A percentile compares a stretch with the other conserved stretches of the same genome.
Conservation (phyloP, 192 early-diverging fungal species). For the Physocladia obscura region DNA sequence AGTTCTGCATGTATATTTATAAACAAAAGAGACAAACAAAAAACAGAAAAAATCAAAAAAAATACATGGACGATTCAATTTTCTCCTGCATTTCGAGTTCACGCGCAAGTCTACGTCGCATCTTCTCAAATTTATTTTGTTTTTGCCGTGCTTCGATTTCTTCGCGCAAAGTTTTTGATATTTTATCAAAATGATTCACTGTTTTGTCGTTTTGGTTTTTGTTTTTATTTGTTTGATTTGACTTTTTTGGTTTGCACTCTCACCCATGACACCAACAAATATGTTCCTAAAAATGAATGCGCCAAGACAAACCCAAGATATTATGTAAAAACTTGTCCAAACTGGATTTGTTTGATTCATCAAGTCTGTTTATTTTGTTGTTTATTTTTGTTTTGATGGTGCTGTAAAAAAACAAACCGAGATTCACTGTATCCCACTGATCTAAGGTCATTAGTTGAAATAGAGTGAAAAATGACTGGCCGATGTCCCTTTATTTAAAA, state of each 20-base stretch:
- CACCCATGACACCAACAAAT: slow-evolving; percentile 52
- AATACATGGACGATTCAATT: slow-evolving; percentile 22
- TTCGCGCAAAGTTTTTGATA: slow-evolving; percentile 39
- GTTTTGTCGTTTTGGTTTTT: no score
- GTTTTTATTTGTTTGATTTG: no score
- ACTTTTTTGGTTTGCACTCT: neutral
- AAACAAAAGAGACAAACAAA: neutral
- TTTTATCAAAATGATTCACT: slow-evolving; percentile 49
- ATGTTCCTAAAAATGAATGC: slow-evolving; percentile 53
- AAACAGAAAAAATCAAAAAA: neutral
- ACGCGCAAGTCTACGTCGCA: slow-evolving; percentile 41
- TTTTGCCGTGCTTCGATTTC: slow-evolving; percentile 29
- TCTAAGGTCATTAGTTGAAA: slow-evolving; percentile 51
- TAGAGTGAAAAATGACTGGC: slow-evolving; percentile 35
- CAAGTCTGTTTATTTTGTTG: slow-evolving; percentile 10
- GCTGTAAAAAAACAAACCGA: neutral
- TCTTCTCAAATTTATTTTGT: slow-evolving; percentile 36
- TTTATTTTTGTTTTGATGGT: neutral
- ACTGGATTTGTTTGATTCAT: slow-evolving; percentile 27
- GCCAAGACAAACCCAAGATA: slow-evolving; percentile 48
- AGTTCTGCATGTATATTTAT: neutral
- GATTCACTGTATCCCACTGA: slow-evolving; percentile 45
- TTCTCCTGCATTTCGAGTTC: slow-evolving; percentile 44
- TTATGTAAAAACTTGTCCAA: slow-evolving; percentile 35
- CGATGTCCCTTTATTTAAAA: slow-evolving; percentile 28